Evolutionary conservation across 192 early-diverging fungal species (phyloP).

Genomic region (Coemansia sp.): DNA sequence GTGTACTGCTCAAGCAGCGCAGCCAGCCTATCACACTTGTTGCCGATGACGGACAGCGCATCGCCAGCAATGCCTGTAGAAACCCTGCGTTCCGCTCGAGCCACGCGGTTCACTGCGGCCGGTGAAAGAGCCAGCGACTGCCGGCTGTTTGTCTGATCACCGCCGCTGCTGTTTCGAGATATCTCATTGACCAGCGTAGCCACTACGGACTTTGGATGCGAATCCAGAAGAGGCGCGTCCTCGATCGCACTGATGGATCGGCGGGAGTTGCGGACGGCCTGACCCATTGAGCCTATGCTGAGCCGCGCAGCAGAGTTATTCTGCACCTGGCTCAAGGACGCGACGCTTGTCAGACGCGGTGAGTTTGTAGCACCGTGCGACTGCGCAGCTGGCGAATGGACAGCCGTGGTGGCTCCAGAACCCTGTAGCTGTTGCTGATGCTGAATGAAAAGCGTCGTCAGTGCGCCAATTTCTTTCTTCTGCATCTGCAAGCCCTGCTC

Average conservation of each 20-base stretch:
- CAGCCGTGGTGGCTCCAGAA: conserved; percentile 7
- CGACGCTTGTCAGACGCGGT: conserved; percentile 30
- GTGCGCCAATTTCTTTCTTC: conserved; percentile 24
- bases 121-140: conserved; percentile 21
- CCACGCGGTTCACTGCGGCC: conserved; percentile 15
- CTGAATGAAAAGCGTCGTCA: conserved; percentile 16
- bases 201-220: conserved; percentile 43
- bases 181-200: conserved; percentile 52
- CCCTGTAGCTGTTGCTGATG: conserved; percentile 5
- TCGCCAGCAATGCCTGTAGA: conserved; percentile 45
- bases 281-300: conserved; percentile 27
- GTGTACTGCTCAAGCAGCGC: conserved; percentile 42
- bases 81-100: conserved; percentile 46
- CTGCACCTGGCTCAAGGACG: conserved; percentile 19
- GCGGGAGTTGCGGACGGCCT: conserved; percentile 20
- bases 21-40: conserved; percentile 44
- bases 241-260: conserved; percentile 45
- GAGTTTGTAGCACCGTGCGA: conserved; percentile 10
- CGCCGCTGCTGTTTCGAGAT: conserved; percentile 2
- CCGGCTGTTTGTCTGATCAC: conserved; percentile 8
- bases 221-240: conserved; percentile 22
- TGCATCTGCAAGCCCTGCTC: conserved; percentile 32
- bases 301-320: conserved; percentile 21
- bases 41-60: conserved; percentile 38
- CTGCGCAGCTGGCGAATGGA: conserved; percentile 2